Conservation (phyloP, 2,329 filamentous ascomycete species). For the Zymoseptoria tritici region DNA sequence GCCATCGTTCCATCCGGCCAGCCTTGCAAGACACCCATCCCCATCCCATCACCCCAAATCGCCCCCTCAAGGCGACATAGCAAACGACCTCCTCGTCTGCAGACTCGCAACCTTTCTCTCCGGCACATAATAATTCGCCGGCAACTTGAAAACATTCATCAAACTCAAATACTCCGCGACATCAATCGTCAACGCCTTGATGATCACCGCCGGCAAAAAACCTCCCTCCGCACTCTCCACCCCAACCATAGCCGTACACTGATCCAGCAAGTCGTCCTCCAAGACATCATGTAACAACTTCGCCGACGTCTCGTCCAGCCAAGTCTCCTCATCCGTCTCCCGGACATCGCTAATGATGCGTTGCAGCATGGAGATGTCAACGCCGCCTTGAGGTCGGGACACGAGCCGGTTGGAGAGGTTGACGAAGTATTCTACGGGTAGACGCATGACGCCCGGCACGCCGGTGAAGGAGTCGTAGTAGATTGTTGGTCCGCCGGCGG, state of each 20-base stretch:
- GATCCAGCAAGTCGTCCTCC: not conserved
- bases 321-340: not conserved
- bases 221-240: not conserved
- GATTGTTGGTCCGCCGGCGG: not conserved
- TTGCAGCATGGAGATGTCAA: not conserved
- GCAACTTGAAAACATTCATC: not conserved
- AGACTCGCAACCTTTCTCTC: not conserved
- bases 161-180: not conserved
- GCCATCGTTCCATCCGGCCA: no score
- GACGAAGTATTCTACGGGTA: not conserved
- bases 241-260: not conserved
- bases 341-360: not conserved
- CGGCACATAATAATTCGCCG: not conserved
- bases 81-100: not conserved
- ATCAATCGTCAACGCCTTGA: conserved; percentile 1
- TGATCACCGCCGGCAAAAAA: not conserved
- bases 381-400: not conserved
- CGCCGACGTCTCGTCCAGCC: not conserved
- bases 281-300: not conserved
- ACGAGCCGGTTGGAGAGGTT: not conserved
- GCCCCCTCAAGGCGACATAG: not conserved
- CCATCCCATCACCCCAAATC: no score
- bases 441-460: not conserved
- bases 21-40: no score
- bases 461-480: not conserved